phyloP scores from a whole-genome alignment of 257 asterid species.

The Schizonepeta tenuifolia region DNA sequence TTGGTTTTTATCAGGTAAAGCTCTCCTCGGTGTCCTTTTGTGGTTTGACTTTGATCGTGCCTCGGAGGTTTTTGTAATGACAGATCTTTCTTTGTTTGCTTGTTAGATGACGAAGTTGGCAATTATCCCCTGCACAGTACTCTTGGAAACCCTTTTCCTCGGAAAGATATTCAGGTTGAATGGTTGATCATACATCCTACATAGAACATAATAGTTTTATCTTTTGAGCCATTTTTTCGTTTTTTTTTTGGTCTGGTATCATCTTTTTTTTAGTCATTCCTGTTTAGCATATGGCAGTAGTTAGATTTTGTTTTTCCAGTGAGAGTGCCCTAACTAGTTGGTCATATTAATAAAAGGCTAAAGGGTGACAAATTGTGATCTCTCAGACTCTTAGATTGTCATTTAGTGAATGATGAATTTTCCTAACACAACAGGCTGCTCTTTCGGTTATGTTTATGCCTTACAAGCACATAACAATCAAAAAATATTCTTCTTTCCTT shows the following conservation, averaged over 20 bases:
- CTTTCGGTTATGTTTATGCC: constrained; percentile 17
- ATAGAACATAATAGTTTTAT: constrained; percentile 9
- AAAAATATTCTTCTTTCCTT: constrained; percentile 17
- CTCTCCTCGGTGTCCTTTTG: constrained; percentile 20
- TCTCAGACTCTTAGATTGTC: constrained; percentile 13
- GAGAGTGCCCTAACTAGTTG: neutral
- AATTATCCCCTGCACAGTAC: constrained; percentile 88
- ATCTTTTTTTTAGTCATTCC: constrained; percentile 9
- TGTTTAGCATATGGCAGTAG: neutral
- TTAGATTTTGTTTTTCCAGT: neutral
- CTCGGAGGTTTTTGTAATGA: constrained; percentile 29
- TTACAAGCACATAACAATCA: constrained; percentile 21
- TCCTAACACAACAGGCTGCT: constrained; percentile 22
- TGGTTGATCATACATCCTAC: neutral
- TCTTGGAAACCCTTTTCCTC: constrained; percentile 83
- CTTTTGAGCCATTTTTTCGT: constrained; percentile 8
- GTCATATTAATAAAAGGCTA: constrained; percentile 13
- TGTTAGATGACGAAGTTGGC: constrained; percentile 91
- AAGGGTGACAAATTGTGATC: constrained; percentile 5
- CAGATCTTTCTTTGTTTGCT: constrained; percentile 29
- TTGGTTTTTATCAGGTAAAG: constrained; percentile 87
- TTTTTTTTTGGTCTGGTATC: neutral
- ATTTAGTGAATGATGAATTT: constrained; percentile 4
- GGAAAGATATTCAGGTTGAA: constrained; percentile 77
- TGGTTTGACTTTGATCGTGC: constrained; percentile 16